Evolutionary conservation across 1,284 basidiomycete genomes (phyloP).

Genomic region (Volvariella volvacea): DNA sequence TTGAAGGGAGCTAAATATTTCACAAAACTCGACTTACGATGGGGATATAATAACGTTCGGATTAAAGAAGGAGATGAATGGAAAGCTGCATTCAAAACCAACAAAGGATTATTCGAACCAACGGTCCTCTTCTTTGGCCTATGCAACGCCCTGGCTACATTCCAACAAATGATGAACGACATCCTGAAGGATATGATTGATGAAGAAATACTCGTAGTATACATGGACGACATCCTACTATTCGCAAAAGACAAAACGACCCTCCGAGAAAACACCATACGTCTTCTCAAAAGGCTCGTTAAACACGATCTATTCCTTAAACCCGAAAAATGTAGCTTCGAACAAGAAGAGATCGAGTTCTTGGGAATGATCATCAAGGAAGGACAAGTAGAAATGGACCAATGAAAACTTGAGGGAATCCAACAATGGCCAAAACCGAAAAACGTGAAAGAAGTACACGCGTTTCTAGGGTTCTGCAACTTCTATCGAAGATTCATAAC

Average conservation of each 20-base stretch:
- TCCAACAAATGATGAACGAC: too few species aligned
- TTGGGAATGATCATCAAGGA: slow-evolving; percentile 20
- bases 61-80: slow-evolving; percentile 28
- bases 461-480: slow-evolving; percentile 25
- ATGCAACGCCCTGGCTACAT: too few species aligned
- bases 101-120: slow-evolving; percentile 27
- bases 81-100: slow-evolving; percentile 27
- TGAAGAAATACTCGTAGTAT: too few species aligned
- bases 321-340: slow-evolving; percentile 23
- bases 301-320: slow-evolving; percentile 17
- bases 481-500: slow-evolving; percentile 34
- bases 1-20: too few species aligned
- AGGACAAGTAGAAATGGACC: slow-evolving; percentile 19
- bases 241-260: too few species aligned
- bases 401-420: slow-evolving; percentile 20
- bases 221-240: too few species aligned
- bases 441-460: slow-evolving; percentile 15
- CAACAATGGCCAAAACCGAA: slow-evolving; percentile 21
- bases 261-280: too few species aligned
- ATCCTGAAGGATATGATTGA: too few species aligned
- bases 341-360: slow-evolving; percentile 19
- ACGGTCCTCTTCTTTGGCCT: slow-evolving; percentile 33
- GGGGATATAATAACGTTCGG: slow-evolving; percentile 18
- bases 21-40: slow-evolving; percentile 12
- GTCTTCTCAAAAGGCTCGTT: slow-evolving; percentile 9